A percentile compares a stretch with the other conserved stretches of the same genome.
Evolutionary conservation across 2,329 filamentous ascomycete species (phyloP).

Genomic region (Coniella vitis): DNA sequence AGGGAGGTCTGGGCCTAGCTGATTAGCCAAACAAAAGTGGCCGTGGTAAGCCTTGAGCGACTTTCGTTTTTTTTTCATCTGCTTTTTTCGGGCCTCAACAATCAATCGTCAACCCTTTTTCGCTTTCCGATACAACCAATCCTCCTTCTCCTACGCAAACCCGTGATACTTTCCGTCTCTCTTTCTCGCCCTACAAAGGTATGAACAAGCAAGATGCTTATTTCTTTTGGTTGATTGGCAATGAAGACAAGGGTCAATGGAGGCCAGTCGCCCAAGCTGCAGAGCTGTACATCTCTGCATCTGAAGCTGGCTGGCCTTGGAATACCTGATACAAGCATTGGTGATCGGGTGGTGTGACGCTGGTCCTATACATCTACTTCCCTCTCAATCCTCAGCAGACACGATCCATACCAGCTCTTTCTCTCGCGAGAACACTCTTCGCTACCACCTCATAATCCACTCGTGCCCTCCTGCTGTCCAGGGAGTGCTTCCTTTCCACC

Average conservation of each 20-base stretch:
- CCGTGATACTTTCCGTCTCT: background rate
- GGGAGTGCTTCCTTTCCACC: constrained; percentile 7
- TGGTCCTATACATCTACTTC: background rate
- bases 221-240: background rate
- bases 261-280: background rate
- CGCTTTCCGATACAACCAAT: constrained; percentile 6
- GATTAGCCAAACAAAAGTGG: background rate
- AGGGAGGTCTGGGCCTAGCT: background rate
- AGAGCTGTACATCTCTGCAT: no score
- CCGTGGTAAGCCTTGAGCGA: constrained; percentile 8
- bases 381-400: background rate
- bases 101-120: background rate
- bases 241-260: no score
- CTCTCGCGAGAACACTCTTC: constrained; percentile 10
- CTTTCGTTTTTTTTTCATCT: constrained; percentile 9
- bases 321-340: background rate
- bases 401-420: constrained; percentile 14
- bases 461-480: background rate
- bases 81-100: background rate
- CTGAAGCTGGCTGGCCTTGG: background rate
- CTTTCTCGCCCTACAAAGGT: background rate
- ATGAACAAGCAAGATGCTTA: background rate
- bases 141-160: background rate
- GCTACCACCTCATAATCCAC: constrained; percentile 15
- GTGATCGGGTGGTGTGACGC: constrained; percentile 4